A percentile compares a stretch with the other conserved stretches of the same genome.
Evolutionary conservation across 2,329 filamentous ascomycete species (phyloP).

Genomic region (Rhytidhysteron rufulum): DNA sequence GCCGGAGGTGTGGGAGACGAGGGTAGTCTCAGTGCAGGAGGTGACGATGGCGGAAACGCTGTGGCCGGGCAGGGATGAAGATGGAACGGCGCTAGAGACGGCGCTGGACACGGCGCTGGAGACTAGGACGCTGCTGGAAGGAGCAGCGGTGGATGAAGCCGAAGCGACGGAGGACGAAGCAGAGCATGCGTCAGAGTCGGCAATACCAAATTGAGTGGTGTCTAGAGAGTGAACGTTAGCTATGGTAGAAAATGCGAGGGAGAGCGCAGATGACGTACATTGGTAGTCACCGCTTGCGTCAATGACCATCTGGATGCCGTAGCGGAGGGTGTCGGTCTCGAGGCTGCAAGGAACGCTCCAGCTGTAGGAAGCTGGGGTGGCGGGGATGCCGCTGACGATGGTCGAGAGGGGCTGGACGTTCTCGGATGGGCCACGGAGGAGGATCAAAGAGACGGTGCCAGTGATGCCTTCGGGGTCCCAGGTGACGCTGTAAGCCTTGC

Average conservation of each 20-base stretch:
- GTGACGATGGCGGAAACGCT: conserved; percentile 15
- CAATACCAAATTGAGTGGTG: conserved; percentile 60
- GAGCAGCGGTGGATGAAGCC: conserved; percentile 4
- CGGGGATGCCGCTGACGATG: conserved; percentile 49
- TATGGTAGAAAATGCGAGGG: not conserved
- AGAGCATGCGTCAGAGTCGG: conserved; percentile 29
- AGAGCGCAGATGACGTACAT: conserved; percentile 33
- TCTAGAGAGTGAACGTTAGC: conserved; percentile 13
- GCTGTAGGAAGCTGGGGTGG: conserved; percentile 52
- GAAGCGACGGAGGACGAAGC: conserved; percentile 6
- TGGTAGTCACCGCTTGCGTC: conserved; percentile 59
- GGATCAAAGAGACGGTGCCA: conserved; percentile 54
- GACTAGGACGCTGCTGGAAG: not conserved
- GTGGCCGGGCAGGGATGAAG: conserved; percentile 9
- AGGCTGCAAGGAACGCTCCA: conserved; percentile 54
- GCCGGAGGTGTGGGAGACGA: conserved; percentile 5
- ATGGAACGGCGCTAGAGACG: conserved; percentile 1
- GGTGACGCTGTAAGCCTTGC: conserved; percentile 54
- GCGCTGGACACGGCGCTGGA: not conserved
- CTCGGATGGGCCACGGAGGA: conserved; percentile 56
- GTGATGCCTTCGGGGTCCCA: conserved; percentile 52
- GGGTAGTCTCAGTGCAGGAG: conserved; percentile 4
- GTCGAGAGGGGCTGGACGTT: conserved; percentile 53
- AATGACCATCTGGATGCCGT: conserved; percentile 60
- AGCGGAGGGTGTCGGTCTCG: conserved; percentile 48